A percentile compares a stretch with the other conserved stretches of the same genome.
Conservation (phyloP, 2,329 filamentous ascomycete species). For the Penicillium sp. region DNA sequence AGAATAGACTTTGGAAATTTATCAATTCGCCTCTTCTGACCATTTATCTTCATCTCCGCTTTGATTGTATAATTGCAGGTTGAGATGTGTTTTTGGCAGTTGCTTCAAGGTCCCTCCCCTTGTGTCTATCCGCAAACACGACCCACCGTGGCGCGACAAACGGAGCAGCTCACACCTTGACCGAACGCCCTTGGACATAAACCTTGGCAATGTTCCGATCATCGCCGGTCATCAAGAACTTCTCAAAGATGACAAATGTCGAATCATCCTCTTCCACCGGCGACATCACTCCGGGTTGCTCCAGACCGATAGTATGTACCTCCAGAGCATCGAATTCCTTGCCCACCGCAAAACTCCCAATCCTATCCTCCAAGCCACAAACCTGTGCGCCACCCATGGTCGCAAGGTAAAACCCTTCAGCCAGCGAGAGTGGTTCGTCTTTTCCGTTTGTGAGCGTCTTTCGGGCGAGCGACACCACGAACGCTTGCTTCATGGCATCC, state of each 20-base stretch:
- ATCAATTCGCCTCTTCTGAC: not conserved
- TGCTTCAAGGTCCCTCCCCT: too few relatives aligned
- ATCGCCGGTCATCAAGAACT: constrained; percentile 67
- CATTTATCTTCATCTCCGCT: not conserved
- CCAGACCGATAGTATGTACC: constrained; percentile 43
- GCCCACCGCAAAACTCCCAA: constrained; percentile 60
- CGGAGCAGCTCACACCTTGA: constrained; percentile 28
- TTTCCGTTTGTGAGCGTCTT: constrained; percentile 35
- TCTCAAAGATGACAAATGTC: constrained; percentile 55
- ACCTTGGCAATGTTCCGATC: constrained; percentile 62
- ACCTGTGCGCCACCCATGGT: constrained; percentile 64
- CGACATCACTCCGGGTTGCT: constrained; percentile 51
- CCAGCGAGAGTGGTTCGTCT: constrained; percentile 51
- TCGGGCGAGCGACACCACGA: constrained; percentile 51
- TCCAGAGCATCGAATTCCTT: constrained; percentile 65
- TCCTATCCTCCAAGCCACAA: constrained; percentile 53
- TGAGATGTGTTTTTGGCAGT: not conserved
- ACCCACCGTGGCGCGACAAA: too few relatives aligned
- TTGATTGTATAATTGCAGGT: not conserved
- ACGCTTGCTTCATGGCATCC: constrained; percentile 49
- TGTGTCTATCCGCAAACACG: too few relatives aligned
- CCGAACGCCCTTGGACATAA: constrained; percentile 52
- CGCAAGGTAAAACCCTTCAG: constrained; percentile 61
- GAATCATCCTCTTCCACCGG: constrained; percentile 55
- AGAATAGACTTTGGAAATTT: too few relatives aligned